These are phyloP conservation scores for Candida awuae DNA, from an alignment of 805 yeast species.

Conservation along the genomic window DNA sequence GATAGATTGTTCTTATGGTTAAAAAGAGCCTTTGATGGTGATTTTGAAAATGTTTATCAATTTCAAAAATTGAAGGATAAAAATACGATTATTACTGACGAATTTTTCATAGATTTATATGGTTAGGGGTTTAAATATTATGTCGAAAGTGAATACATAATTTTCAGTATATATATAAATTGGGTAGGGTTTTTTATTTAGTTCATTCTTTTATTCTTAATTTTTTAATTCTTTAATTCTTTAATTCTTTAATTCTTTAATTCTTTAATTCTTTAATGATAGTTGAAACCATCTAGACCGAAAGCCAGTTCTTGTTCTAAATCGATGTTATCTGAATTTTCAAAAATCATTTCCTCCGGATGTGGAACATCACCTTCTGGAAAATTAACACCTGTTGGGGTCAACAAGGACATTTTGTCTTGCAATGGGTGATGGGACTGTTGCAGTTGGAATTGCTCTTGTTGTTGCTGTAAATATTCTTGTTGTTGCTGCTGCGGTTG, in stretches of 20 bases:
- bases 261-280: not conserved
- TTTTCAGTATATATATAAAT: no score
- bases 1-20: conserved; percentile 64
- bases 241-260: no score
- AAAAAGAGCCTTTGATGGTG: conserved; percentile 48
- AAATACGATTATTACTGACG: not conserved
- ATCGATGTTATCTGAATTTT: conserved; percentile 31
- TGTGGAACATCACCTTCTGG: conserved; percentile 46
- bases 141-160: no score
- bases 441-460: conserved; percentile 1
- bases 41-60: conserved; percentile 24
- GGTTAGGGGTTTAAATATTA: no score
- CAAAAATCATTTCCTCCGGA: conserved; percentile 43
- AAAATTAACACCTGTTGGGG: conserved; percentile 38
- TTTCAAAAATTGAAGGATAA: conserved; percentile 1
- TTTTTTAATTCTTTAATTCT: no score
- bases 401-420: conserved; percentile 26
- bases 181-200: no score
- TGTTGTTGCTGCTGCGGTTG: conserved; percentile 9
- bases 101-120: conserved; percentile 16
- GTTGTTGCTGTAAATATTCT: conserved; percentile 2
- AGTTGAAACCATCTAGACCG: conserved; percentile 49
- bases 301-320: conserved; percentile 60
- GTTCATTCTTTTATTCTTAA: no score
- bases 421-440: not conserved